These are phyloP conservation scores for Royoungia palumana DNA, from an alignment of 768 basidiomycete genomes.

Conservation along the genomic window DNA sequence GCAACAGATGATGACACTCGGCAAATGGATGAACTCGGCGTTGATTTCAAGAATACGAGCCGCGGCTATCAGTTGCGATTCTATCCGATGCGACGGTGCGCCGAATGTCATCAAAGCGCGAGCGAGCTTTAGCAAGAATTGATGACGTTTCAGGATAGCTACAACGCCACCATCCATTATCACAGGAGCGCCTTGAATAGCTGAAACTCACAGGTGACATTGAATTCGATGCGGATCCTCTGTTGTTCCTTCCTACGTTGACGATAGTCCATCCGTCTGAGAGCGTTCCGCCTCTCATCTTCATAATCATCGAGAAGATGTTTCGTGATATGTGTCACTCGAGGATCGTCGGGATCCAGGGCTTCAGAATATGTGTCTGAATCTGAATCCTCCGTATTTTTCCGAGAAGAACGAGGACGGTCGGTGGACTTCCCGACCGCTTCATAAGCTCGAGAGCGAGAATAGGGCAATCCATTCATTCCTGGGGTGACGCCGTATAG, in stretches of 20 bases:
- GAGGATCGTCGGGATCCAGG: constrained; percentile 71
- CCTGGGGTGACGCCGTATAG: constrained; percentile 27
- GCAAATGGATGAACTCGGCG: constrained; percentile 87
- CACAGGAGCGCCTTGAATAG: background rate
- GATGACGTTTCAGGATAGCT: constrained; percentile 80
- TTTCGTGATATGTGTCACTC: constrained; percentile 54
- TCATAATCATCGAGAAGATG: constrained; percentile 54
- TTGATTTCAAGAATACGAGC: constrained; percentile 87
- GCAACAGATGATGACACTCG: constrained; percentile 77
- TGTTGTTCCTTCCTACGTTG: constrained; percentile 62
- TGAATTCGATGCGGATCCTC: constrained; percentile 68
- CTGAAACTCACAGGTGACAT: constrained; percentile 57
- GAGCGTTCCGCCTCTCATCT: constrained; percentile 57
- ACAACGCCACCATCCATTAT: constrained; percentile 2
- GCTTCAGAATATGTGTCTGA: constrained; percentile 44
- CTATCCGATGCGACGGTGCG: constrained; percentile 90
- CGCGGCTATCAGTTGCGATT: constrained; percentile 85
- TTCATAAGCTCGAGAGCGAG: constrained; percentile 23
- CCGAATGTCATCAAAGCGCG: constrained; percentile 88
- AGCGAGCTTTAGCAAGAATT: constrained; percentile 83
- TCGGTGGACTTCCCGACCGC: constrained; percentile 7
- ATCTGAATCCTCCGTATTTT: constrained; percentile 44
- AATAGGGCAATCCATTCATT: constrained; percentile 22
- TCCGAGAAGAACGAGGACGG: constrained; percentile 26
- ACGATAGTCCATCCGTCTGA: constrained; percentile 66